Conservation (phyloP, 805 yeast species). For the Metschnikowia henanensis region DNA sequence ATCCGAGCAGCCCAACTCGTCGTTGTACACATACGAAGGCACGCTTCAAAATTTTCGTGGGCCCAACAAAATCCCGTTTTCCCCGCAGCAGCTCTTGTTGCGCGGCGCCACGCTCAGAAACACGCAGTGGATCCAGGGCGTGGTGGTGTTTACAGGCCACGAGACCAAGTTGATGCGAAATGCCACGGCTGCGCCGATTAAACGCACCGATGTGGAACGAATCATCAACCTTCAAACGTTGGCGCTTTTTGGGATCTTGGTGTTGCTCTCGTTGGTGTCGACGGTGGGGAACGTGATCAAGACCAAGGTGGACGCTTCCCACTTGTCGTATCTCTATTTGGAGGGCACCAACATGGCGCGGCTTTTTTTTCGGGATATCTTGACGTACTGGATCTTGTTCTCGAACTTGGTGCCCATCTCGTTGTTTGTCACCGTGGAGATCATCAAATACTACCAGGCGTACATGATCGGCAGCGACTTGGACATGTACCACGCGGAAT, state of each 20-base stretch:
- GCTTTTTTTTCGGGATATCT: conserved; percentile 79
- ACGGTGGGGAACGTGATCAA: conserved; percentile 86
- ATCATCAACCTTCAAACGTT: conserved; percentile 91
- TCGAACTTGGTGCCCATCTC: conserved; percentile 98
- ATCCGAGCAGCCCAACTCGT: conserved; percentile 93
- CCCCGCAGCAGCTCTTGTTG: conserved; percentile 88
- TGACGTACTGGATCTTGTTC: conserved; percentile 95
- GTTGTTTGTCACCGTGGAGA: conserved; percentile 92
- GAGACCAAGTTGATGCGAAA: conserved; percentile 98
- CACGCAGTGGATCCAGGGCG: conserved; percentile 93
- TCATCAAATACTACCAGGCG: conserved; percentile 95
- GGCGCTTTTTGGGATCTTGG: conserved; percentile 79
- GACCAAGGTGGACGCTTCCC: conserved; percentile 50
- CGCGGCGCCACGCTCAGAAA: conserved; percentile 96
- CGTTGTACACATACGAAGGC: conserved; percentile 94
- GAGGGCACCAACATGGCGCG: conserved; percentile 67
- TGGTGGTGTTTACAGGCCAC: conserved; percentile 95
- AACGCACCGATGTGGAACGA: conserved; percentile 94
- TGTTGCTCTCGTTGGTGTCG: conserved; percentile 74
- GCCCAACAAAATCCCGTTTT: conserved; percentile 55
- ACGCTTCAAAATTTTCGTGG: conserved; percentile 59
- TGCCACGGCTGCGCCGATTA: conserved; percentile 98
- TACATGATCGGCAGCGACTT: conserved; percentile 90
- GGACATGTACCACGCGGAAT: conserved; percentile 83
- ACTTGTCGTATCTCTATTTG: conserved; percentile 64